These are phyloP conservation scores for Cryoendolithus antarcticus DNA, from an alignment of 2,329 filamentous ascomycete genomes.

Conservation along the genomic window DNA sequence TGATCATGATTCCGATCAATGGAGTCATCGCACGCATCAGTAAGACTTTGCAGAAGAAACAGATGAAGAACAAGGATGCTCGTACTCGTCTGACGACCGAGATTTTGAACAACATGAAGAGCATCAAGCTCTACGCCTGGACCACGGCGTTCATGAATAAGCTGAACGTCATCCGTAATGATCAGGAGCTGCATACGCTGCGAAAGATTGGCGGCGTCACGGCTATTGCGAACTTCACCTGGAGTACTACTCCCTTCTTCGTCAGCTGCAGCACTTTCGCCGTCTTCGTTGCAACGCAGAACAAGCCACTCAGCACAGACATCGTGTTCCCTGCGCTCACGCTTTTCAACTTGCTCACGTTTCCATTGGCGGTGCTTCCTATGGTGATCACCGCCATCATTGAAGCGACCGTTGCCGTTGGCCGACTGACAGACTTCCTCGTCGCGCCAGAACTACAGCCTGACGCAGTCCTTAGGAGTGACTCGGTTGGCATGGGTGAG, in stretches of 20 bases:
- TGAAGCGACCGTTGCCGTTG: slow-evolving; percentile 85
- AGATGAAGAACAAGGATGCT: slow-evolving; percentile 99
- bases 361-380: slow-evolving; percentile 83
- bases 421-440: slow-evolving; percentile 73
- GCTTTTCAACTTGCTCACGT: slow-evolving; percentile 90
- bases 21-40: slow-evolving; percentile 83
- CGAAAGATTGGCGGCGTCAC: slow-evolving; percentile 92
- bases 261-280: slow-evolving; percentile 95
- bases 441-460: slow-evolving; percentile 78
- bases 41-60: slow-evolving; percentile 85
- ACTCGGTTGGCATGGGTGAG: slow-evolving; percentile 63
- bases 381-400: slow-evolving; percentile 98
- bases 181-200: slow-evolving; percentile 86
- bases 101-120: slow-evolving; percentile 99
- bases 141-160: slow-evolving; percentile 95
- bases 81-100: slow-evolving; percentile 90
- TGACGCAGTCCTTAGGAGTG: slow-evolving; percentile 62
- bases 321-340: slow-evolving; percentile 91
- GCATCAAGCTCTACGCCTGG: slow-evolving; percentile 96
- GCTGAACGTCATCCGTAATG: slow-evolving; percentile 89
- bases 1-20: slow-evolving; percentile 94
- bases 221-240: slow-evolving; percentile 92
- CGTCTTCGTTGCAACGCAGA: slow-evolving; percentile 76
- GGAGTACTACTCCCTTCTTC: slow-evolving; percentile 93
- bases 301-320: slow-evolving; percentile 74